Evolutionary conservation across 495 filamentous ascomycete genomes (phyloP).

Genomic region (Collariella sp.): DNA sequence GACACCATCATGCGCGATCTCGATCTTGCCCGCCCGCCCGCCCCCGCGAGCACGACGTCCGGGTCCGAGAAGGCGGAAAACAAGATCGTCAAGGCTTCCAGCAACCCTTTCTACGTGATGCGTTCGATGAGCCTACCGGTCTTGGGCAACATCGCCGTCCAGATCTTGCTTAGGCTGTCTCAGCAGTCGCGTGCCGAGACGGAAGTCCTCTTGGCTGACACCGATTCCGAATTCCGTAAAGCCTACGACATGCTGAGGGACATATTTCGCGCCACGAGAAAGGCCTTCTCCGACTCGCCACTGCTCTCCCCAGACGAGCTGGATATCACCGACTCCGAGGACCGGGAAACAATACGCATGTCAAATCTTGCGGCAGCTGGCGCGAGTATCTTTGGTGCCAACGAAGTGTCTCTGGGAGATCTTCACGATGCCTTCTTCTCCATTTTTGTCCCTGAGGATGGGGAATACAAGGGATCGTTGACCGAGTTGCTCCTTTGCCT

Average conservation of each 20-base stretch:
- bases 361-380: conserved; percentile 83
- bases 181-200: conserved; percentile 50
- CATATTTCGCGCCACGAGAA: conserved; percentile 73
- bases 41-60: conserved; percentile 5
- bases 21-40: not conserved
- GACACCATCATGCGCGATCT: conserved; percentile 21
- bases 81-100: conserved; percentile 26
- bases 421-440: conserved; percentile 77
- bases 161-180: conserved; percentile 38
- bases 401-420: conserved; percentile 75
- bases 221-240: conserved; percentile 66
- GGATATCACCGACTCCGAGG: conserved; percentile 56
- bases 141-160: conserved; percentile 37
- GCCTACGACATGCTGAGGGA: conserved; percentile 73
- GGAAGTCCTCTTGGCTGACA: conserved; percentile 60
- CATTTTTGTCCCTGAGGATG: conserved; percentile 71
- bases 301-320: conserved; percentile 68
- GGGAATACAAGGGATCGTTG: conserved; percentile 42
- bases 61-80: conserved; percentile 15
- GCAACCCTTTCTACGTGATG: conserved; percentile 25
- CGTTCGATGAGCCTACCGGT: conserved; percentile 35
- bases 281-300: conserved; percentile 60
- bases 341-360: conserved; percentile 70
- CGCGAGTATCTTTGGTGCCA: conserved; percentile 70
- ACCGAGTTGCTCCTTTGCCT: conserved; percentile 71